Conservation (phyloP, 2,329 filamentous ascomycete genomes). For the Beauveria bassiana region DNA sequence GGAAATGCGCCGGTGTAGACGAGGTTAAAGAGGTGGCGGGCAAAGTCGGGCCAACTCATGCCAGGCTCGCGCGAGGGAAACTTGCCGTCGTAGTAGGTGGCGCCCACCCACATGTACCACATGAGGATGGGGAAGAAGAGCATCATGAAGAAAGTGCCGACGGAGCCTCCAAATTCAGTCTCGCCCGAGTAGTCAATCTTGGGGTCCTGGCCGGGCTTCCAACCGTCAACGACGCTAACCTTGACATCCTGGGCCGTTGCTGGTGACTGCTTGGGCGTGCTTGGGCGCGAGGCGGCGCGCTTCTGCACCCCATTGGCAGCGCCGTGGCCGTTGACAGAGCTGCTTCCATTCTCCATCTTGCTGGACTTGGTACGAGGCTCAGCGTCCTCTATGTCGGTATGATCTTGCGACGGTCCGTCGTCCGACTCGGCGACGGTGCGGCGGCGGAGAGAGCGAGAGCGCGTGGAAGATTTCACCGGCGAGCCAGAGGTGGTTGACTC, state of each 20-base stretch:
- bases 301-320: neutral
- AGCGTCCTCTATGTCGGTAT: conserved; percentile 15
- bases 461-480: conserved; percentile 30
- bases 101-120: conserved; percentile 99
- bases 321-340: conserved; percentile 13
- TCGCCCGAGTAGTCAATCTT: conserved; percentile 56
- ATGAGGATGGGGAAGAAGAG: conserved; percentile 86
- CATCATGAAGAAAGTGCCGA: conserved; percentile 81
- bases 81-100: conserved; percentile 83
- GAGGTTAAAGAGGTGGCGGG: conserved; percentile 59
- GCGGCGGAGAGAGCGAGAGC: conserved; percentile 31
- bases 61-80: conserved; percentile 60
- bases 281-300: neutral
- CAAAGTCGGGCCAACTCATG: conserved; percentile 65
- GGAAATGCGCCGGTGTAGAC: conserved; percentile 83
- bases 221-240: conserved; percentile 40
- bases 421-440: conserved; percentile 44
- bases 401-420: conserved; percentile 41
- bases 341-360: conserved; percentile 3
- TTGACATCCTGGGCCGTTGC: conserved; percentile 17
- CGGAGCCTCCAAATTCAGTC: conserved; percentile 80
- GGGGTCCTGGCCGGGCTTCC: conserved; percentile 51
- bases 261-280: conserved; percentile 3
- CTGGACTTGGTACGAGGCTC: conserved; percentile 6
- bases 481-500: conserved; percentile 37